Evolutionary conservation across 1,139 yeast species (phyloP), one percentile per base, ranked within the genome.

Genomic region (Sugiyamaella japonica): DNA sequence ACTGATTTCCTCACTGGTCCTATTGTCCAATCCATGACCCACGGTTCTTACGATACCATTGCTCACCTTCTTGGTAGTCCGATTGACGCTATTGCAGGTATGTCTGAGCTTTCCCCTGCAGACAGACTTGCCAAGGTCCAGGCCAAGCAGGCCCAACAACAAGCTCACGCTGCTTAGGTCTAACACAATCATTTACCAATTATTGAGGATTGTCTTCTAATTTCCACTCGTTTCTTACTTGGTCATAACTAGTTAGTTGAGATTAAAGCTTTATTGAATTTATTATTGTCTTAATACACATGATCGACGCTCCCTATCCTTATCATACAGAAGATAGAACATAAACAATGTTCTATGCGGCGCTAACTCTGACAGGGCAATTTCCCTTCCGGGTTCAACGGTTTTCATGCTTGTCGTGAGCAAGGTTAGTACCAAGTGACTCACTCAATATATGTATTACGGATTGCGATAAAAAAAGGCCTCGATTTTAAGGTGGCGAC

Each of bases 11-110:
- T 55, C 12, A 46, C 43, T 16, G 61, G 59, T 20, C 61, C 61
- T n/a, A 41, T 56, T 42, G 52, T 58, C 25, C 59, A 58, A 50
- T 55, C 58, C 10, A 34, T 56, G 17, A 58, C 54, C 36, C 59
- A 58, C 32, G 59, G 61, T 20, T 51, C 56, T 17, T 52, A 48
- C 29, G 56, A 53, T 23, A 38, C 50, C n/a, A 47, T 54, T 28
- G 48, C 59, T 15, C 49, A 51, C 42, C 42, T 54, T 29, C 50
- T 49, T 17, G 57, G 60, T n/a, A 45, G 34, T 29, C 56, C 57
- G 15, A 39, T 54, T 32, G 59, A 54, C 36, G 32, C 23, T 17
- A 37, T 48, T 13, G 25, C 45, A 6, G 54, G 51, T 15, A 28
- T 39, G 25, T 45, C 49, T 13, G 31, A 45, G 42, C 49, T 45